Evolutionary conservation across 768 basidiomycete species (phyloP), one percentile per base, ranked within the genome.

Genomic region (Leccinum subgranulosum): DNA sequence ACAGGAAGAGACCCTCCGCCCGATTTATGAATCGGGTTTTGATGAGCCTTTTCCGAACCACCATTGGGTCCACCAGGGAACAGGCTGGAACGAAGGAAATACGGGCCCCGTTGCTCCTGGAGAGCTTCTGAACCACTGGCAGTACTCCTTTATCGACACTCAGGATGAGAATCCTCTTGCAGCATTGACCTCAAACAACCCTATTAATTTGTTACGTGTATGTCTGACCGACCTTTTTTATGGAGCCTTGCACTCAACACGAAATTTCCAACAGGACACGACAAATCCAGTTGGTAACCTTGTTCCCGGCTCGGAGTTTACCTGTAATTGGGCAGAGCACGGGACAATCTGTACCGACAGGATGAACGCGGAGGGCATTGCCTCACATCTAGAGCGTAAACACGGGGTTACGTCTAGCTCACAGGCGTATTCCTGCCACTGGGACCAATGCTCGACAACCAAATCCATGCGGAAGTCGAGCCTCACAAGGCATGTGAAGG

Each of bases 401-500:
- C 59, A 60, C 4, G 23, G 21, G 4, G 15, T 25, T 34, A 27
- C 12, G 1, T 25, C n/a, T 12, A 4, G 25, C 23, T 55, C 28
- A 6, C 53, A 17, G 9, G 1, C 0, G 0, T 49, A 43, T 31
- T 4, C 4, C 1, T 59, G 59, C 49, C 52, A 17, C 27, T 60
- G 59, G 59, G 9, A 19, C 9, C 1, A 1, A 2, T 61, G 59
- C 11, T 6, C 3, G 15, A 15, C 10, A 14, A 6, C 25, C 9
- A 14, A 0, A 6, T 6, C 39, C 1, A 60, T 60, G 59, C 27
- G 1, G 39, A 54, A 41, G 31, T 41, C 58, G 19, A 60, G 58
- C 17, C 59, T 60, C 12, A 41, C 28, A 43, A 49, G 59, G 11
- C 59, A 61, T 9, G 10, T 49, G 4, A 49, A 25, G 19, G 59